Conservation (phyloP, 1,284 basidiomycete genomes). For the Ganoderma boninense region DNA sequence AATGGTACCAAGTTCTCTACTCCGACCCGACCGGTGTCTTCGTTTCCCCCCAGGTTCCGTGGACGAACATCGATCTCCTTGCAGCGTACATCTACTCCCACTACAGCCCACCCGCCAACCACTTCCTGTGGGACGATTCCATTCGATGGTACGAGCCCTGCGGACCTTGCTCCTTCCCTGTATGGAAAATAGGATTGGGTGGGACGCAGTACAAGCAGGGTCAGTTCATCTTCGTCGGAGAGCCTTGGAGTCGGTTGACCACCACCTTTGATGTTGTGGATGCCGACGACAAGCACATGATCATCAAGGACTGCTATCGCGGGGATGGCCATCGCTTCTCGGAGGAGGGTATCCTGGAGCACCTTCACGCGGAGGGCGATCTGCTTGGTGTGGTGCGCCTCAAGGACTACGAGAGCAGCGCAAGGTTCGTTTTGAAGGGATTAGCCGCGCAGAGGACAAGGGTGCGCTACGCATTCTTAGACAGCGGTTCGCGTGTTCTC, state of each 20-base stretch:
- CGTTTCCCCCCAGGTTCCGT: not conserved
- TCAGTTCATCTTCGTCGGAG: not conserved
- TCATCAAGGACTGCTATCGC: constrained; percentile 6
- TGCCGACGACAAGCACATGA: not conserved
- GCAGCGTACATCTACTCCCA: not conserved
- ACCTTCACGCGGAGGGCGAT: constrained; percentile 1
- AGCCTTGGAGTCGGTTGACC: constrained; percentile 1
- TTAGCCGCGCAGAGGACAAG: not conserved
- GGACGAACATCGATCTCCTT: not conserved
- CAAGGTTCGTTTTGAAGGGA: not conserved
- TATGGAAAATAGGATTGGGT: not conserved
- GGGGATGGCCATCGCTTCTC: not conserved
- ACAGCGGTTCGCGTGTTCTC: not conserved
- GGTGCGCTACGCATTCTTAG: not conserved
- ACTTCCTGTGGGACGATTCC: constrained; percentile 5
- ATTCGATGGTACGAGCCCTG: not conserved
- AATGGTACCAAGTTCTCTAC: constrained; percentile 19
- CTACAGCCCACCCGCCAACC: not conserved
- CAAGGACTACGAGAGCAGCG: not conserved
- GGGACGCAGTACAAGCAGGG: not conserved
- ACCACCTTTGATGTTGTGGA: not conserved
- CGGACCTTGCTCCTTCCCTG: not conserved
- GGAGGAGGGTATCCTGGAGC: not conserved
- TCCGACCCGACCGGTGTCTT: constrained; percentile 11
- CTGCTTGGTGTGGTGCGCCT: constrained; percentile 5